These are phyloP conservation scores for Ichthyophthirius multifiliis DNA, from an alignment of 169 alveolate genomes.

Conservation along the genomic window DNA sequence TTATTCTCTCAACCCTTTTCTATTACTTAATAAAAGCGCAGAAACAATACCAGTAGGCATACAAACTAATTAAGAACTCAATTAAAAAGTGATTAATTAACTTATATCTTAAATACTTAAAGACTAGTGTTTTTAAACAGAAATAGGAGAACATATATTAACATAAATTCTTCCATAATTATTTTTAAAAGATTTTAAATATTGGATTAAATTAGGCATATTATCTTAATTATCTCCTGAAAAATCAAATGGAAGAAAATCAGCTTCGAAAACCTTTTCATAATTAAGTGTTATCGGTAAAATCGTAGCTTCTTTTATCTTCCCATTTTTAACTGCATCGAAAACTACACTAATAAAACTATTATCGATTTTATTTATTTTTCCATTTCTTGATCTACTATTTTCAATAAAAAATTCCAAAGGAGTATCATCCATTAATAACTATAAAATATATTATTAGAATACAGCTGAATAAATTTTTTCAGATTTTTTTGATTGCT, in stretches of 20 bases:
- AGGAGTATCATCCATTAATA: constrained; percentile 43
- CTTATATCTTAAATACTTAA: constrained; percentile 4
- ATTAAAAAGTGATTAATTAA: background rate
- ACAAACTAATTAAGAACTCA: constrained; percentile 45
- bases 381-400: constrained; percentile 68
- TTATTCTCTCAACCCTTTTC: constrained; percentile 75
- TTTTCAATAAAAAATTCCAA: constrained; percentile 80
- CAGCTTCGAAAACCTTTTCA: constrained; percentile 78
- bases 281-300: constrained; percentile 78
- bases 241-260: constrained; percentile 69
- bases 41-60: constrained; percentile 76
- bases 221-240: constrained; percentile 73
- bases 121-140: constrained; percentile 30
- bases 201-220: constrained; percentile 52
- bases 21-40: constrained; percentile 51
- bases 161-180: constrained; percentile 71
- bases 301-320: constrained; percentile 49
- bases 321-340: constrained; percentile 50
- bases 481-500: constrained; percentile 42
- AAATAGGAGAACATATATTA: constrained; percentile 58
- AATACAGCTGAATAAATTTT: constrained; percentile 68
- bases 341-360: constrained; percentile 53
- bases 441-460: constrained; percentile 55
- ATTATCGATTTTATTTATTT: constrained; percentile 56
- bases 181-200: constrained; percentile 46